Conservation (phyloP, 2,329 filamentous ascomycete species). For the Sporothrix brunneoviolacea region DNA sequence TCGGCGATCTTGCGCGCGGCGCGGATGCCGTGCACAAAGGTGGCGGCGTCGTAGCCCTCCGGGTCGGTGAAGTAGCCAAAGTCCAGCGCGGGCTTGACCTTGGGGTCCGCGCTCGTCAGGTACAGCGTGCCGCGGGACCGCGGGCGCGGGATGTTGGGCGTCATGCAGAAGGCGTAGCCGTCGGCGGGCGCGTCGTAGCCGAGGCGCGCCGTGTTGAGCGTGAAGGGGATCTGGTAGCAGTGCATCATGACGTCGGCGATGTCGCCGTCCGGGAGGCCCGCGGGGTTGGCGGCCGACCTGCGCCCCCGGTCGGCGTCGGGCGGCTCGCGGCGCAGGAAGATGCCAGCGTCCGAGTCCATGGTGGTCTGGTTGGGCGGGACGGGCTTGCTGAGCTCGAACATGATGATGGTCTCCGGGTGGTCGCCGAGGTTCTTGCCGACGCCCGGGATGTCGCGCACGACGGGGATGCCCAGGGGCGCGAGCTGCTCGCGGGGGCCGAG, state of each 20-base stretch:
- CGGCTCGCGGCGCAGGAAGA: constrained; percentile 75
- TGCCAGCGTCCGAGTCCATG: constrained; percentile 84
- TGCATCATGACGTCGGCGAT: constrained; percentile 92
- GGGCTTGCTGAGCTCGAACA: constrained; percentile 73
- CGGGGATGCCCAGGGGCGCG: constrained; percentile 43
- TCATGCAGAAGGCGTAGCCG: constrained; percentile 87
- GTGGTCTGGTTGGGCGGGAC: constrained; percentile 74
- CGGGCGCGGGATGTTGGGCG: constrained; percentile 80
- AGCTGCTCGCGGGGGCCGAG: constrained; percentile 50
- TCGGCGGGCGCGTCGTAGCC: constrained; percentile 51
- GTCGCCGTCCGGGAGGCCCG: constrained; percentile 56
- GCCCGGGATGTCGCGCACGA: constrained; percentile 51
- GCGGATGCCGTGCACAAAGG: constrained; percentile 18
- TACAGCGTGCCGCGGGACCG: constrained; percentile 57
- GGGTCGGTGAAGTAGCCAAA: constrained; percentile 21
- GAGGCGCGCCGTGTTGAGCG: constrained; percentile 73
- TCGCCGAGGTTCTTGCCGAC: constrained; percentile 57
- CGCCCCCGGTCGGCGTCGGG: constrained; percentile 60
- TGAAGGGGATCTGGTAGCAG: constrained; percentile 93
- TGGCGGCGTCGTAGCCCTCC: constrained; percentile 41
- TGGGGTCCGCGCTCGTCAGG: constrained; percentile 18
- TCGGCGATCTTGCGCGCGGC: constrained; percentile 16
- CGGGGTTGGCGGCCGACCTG: constrained; percentile 40
- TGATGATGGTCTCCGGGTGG: constrained; percentile 54
- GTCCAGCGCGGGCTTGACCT: constrained; percentile 22